Evolutionary conservation across 202 grass and related monocot species (phyloP).

Genomic region (Carex sylvatica): DNA sequence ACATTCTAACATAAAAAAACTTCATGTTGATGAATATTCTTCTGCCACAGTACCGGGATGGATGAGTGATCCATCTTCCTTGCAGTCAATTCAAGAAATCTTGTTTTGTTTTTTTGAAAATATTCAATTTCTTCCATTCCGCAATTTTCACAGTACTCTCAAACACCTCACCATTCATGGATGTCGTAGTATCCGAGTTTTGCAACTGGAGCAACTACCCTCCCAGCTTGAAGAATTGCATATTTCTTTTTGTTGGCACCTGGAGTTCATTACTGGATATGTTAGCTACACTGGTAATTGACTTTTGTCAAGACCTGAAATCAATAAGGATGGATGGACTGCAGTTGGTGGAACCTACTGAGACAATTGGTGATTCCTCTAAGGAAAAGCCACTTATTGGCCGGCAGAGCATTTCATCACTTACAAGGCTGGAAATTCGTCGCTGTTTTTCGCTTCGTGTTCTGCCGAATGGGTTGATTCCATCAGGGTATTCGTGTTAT

Average conservation of each 20-base stretch:
- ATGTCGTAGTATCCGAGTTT: neutral
- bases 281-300: neutral
- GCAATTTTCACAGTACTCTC: neutral
- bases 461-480: neutral
- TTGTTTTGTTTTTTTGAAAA: too few species aligned
- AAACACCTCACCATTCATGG: neutral
- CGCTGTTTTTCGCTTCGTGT: neutral
- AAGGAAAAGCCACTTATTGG: neutral
- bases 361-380: neutral
- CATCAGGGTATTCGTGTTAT: neutral
- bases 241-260: neutral
- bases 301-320: neutral
- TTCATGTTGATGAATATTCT: too few species aligned
- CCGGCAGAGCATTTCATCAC: neutral
- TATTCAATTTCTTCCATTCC: neutral
- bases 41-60: too few species aligned
- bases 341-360: neutral
- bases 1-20: neutral
- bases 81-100: too few species aligned
- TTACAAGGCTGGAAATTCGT: neutral
- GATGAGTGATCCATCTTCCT: too few species aligned
- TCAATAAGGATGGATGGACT: neutral
- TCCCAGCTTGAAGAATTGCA: neutral
- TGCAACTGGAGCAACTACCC: neutral
- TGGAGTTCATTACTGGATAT: neutral